Evolutionary conservation across 768 basidiomycete species (phyloP).

Genomic region (Kondoa malvinella): DNA sequence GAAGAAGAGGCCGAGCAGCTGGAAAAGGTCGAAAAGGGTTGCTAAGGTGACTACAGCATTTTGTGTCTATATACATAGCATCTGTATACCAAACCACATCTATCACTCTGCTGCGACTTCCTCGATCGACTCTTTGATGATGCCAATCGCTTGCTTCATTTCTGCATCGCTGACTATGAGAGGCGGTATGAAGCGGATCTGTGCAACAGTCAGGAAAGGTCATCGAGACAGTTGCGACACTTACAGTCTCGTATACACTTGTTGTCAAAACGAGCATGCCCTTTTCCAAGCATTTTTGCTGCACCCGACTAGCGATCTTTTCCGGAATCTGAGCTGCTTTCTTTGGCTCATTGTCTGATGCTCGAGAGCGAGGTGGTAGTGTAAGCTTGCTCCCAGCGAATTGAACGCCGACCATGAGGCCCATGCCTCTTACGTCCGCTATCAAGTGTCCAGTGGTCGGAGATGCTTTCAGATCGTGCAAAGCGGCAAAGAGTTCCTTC

Average conservation of each 20-base stretch:
- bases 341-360: constrained; percentile 25
- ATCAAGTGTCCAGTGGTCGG: constrained; percentile 44
- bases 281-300: constrained; percentile 51
- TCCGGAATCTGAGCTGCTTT: constrained; percentile 29
- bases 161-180: constrained; percentile 63
- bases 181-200: constrained; percentile 60
- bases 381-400: constrained; percentile 28
- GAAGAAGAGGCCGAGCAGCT: constrained; percentile 30
- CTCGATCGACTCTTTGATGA: constrained; percentile 20
- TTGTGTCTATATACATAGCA: too few relatives aligned
- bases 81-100: too few relatives aligned
- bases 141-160: constrained; percentile 35
- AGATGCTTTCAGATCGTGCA: constrained; percentile 45
- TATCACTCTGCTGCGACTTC: constrained; percentile 26
- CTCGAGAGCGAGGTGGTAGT: constrained; percentile 39
- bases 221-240: neutral
- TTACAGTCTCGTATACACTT: constrained; percentile 53
- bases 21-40: constrained; percentile 23
- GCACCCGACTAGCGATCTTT: constrained; percentile 30
- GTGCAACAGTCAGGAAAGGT: neutral
- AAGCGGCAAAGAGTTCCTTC: constrained; percentile 47
- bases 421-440: constrained; percentile 70
- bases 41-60: too few relatives aligned
- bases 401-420: constrained; percentile 75
- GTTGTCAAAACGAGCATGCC: constrained; percentile 78